Conservation (phyloP, 371 early-diverging fungal species). For the Lichtheimia ramosa region DNA sequence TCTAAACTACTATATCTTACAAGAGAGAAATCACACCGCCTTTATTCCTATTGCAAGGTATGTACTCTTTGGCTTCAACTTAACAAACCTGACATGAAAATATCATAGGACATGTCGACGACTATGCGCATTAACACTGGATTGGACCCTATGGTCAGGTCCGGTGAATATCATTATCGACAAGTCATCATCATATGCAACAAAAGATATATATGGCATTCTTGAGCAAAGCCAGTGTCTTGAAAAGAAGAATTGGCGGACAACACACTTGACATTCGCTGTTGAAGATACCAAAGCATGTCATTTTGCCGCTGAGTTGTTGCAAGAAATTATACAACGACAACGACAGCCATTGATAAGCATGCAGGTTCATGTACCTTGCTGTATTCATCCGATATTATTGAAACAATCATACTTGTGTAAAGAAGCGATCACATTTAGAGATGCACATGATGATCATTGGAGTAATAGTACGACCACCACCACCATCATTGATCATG, state of each 20-base stretch:
- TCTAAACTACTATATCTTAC: conserved; percentile 16
- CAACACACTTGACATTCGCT: neutral
- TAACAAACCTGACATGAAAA: neutral
- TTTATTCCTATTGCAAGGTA: conserved; percentile 31
- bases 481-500: neutral
- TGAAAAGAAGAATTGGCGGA: neutral
- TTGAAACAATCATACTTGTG: neutral
- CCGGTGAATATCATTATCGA: conserved; percentile 5
- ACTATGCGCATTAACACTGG: conserved; percentile 6
- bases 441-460: neutral
- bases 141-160: conserved; percentile 17
- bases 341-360: conserved; percentile 9
- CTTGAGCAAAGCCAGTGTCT: neutral
- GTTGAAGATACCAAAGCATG: neutral
- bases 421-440: neutral
- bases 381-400: conserved; percentile 1
- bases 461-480: neutral
- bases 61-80: conserved; percentile 4
- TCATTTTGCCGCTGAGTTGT: neutral
- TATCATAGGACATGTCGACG: conserved; percentile 17
- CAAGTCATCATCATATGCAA: neutral
- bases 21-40: conserved; percentile 22
- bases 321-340: conserved; percentile 1
- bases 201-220: neutral
- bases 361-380: conserved; percentile 2